Conservation (phyloP, 2,329 filamentous ascomycete genomes). For the Diaporthe humulicola region DNA sequence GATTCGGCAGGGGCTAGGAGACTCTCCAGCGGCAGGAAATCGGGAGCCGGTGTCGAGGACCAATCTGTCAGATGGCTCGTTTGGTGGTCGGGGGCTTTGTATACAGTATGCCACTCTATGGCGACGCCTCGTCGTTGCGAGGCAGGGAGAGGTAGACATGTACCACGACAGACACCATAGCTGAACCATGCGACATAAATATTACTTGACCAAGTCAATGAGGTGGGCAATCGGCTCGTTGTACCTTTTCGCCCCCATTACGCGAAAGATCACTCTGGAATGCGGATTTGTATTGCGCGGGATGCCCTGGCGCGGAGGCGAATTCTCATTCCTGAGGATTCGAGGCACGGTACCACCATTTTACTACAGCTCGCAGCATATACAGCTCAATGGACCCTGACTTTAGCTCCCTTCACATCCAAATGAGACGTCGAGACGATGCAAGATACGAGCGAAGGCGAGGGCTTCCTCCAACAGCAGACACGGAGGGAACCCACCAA, state of each 20-base stretch:
- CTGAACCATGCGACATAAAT: neutral
- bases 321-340: conserved; percentile 15
- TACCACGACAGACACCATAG: conserved; percentile 13
- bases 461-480: conserved; percentile 23
- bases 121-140: neutral
- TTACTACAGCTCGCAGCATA: neutral
- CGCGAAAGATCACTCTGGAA: conserved; percentile 4
- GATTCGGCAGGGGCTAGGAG: conserved; percentile 68
- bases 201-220: neutral
- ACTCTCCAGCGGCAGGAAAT: conserved; percentile 30
- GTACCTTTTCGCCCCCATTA: neutral
- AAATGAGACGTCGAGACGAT: neutral
- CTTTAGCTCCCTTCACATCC: neutral
- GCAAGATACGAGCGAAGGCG: conserved; percentile 35
- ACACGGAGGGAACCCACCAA: neutral
- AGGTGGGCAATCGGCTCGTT: neutral
- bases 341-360: neutral
- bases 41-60: conserved; percentile 6
- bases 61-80: neutral
- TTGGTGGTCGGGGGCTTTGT: neutral
- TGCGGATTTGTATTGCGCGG: conserved; percentile 17
- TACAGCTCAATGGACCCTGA: neutral
- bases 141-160: neutral
- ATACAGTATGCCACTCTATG: conserved; percentile 7
- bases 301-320: neutral